Percentiles rank a stretch among this genome's conserved stretches.
These are phyloP conservation scores for Backusella luteola DNA, from an alignment of 192 early-diverging fungal genomes.

Conservation along the genomic window DNA sequence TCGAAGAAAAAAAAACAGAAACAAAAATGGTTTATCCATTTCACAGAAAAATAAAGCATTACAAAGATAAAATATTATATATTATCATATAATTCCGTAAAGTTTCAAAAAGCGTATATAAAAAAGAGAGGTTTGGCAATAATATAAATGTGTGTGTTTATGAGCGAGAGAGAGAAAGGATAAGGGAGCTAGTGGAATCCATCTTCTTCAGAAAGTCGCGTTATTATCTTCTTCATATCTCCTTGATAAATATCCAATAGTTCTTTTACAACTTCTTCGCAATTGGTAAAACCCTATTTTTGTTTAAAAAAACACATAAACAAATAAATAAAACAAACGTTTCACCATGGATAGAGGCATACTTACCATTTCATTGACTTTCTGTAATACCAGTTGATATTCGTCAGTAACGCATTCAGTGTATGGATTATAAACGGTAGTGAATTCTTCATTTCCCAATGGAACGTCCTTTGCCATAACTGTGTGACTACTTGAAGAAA, in stretches of 20 bases:
- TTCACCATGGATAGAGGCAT: not conserved
- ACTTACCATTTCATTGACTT: slow-evolving; percentile 10
- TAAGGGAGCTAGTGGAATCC: not conserved
- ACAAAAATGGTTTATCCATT: not conserved
- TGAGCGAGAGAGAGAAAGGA: not conserved
- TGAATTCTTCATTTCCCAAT: not conserved
- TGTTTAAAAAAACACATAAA: not conserved
- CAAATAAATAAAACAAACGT: not conserved
- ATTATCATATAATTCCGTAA: not conserved
- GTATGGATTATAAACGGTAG: not conserved
- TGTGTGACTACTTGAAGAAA: not conserved
- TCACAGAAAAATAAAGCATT: not conserved
- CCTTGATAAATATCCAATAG: not conserved
- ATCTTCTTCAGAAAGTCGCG: not conserved
- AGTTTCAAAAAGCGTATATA: not conserved
- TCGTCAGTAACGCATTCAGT: not conserved
- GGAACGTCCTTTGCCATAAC: not conserved
- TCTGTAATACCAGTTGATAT: not conserved
- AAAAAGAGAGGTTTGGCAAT: not conserved
- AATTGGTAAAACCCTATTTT: not conserved
- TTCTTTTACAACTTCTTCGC: not conserved
- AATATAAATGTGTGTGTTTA: not conserved
- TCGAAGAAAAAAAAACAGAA: not conserved
- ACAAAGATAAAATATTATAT: not conserved
- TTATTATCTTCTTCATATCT: not conserved